Base-by-base conservation (phyloP, 208 protist genomes). In the Wallacemonas collosoma region DNA sequence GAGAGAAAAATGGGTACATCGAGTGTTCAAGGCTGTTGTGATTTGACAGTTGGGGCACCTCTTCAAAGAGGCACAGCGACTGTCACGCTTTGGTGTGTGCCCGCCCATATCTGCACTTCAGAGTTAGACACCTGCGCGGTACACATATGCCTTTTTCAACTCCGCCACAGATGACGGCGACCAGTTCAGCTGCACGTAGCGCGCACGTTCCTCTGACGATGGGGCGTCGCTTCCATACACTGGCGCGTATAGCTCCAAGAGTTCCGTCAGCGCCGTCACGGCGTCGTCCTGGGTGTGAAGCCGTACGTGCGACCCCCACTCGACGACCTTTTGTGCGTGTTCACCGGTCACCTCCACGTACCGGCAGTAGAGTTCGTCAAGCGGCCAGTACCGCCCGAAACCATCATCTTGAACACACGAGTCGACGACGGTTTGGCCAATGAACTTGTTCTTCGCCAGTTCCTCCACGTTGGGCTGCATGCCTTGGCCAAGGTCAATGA, bases 401-500 rank as follows among this genome's bases (percentile, higher is more conserved):
- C 90, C 90, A 76, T 97, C 92, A 51, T 97, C 92, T 67, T 87
- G 71, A 26, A 97, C 63, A 61, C 89, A 94, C 11, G 92, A 95
- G 6, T 90, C 84, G 6, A 95, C 79, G 48, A 94, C 72, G 0
- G 85, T 89, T 66, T 93, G 79, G 17, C 92, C 92, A 82, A 97
- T 95, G 60, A 81, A 80, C 3, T 60, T 63, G 35, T 80, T 75
- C 39, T 78, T 63, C 2, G 77, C 81, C 35, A 97, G 80, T 55
- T 82, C 73, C 35, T 54, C 51, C 12, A 91, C 75, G 38, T 79
- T 72, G 1, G 89, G 89, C 72, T 94, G 88, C 55, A 87, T 86
- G 12, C 92, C 92, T 62, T 97, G 92, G 1, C 89, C 92, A 17
- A 97, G 62, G 65, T 97, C 92, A 43, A 97, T 91, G 62, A 93